These are phyloP conservation scores for Penicillium sumatraense DNA, from an alignment of 2,329 filamentous ascomycete species.

Conservation along the genomic window DNA sequence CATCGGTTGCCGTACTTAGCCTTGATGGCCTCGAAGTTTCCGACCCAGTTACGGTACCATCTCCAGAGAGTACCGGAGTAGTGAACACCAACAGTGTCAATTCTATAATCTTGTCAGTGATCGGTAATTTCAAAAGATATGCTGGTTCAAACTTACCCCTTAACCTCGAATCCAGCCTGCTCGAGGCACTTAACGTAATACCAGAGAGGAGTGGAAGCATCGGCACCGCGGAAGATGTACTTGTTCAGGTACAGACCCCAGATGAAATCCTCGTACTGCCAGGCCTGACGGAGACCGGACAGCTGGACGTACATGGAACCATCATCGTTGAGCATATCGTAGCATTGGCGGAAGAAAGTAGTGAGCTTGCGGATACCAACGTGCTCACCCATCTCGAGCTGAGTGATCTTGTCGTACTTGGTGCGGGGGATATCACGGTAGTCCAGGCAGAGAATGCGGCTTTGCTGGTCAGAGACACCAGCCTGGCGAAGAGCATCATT, in stretches of 20 bases:
- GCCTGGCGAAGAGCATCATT: slow-evolving; percentile 78
- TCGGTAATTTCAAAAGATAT: neutral
- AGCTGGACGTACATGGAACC: slow-evolving; percentile 88
- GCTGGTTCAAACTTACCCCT: slow-evolving; percentile 51
- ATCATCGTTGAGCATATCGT: slow-evolving; percentile 89
- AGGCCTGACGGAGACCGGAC: slow-evolving; percentile 80
- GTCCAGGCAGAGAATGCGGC: slow-evolving; percentile 85
- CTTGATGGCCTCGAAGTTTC: slow-evolving; percentile 79
- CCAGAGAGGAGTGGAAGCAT: slow-evolving; percentile 83
- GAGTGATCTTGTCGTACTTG: slow-evolving; percentile 85
- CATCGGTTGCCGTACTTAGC: slow-evolving; percentile 86
- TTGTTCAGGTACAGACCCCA: slow-evolving; percentile 98
- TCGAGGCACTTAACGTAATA: slow-evolving; percentile 78
- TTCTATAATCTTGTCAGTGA: slow-evolving; percentile 25
- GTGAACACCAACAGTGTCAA: slow-evolving; percentile 88
- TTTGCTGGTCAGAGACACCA: slow-evolving; percentile 78
- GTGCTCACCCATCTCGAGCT: slow-evolving; percentile 92
- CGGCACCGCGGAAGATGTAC: slow-evolving; percentile 90
- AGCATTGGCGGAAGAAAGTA: slow-evolving; percentile 75
- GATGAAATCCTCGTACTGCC: slow-evolving; percentile 91
- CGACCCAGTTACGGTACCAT: slow-evolving; percentile 94
- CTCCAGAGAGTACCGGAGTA: slow-evolving; percentile 90
- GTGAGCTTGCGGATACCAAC: slow-evolving; percentile 83
- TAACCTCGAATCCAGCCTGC: slow-evolving; percentile 79
- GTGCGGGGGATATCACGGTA: slow-evolving; percentile 87